phyloP scores from a whole-genome alignment of 192 early-diverging fungal genomes.

The Entomortierella beljakovae region DNA sequence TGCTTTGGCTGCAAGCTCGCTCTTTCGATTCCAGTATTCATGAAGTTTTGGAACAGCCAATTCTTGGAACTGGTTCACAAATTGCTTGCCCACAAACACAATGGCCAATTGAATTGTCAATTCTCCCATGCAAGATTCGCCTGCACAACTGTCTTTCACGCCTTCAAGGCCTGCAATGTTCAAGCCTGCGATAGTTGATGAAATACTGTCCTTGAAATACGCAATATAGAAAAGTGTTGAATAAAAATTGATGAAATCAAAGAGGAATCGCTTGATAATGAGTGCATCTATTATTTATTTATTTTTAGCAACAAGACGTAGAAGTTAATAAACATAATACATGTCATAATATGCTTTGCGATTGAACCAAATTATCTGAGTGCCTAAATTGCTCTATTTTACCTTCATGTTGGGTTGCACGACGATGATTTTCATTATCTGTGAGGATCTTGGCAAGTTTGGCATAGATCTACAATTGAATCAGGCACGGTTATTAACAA shows the following conservation, averaged over 20 bases:
- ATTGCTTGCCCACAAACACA: slow-evolving; percentile 68
- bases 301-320: not conserved
- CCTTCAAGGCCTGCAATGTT: slow-evolving; percentile 11
- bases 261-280: slow-evolving; percentile 67
- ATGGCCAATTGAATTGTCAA: slow-evolving; percentile 69
- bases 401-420: slow-evolving; percentile 58
- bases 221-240: slow-evolving; percentile 68
- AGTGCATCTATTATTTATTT: slow-evolving; percentile 52
- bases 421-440: slow-evolving; percentile 62
- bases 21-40: slow-evolving; percentile 20
- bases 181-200: slow-evolving; percentile 19
- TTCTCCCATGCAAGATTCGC: slow-evolving; percentile 62
- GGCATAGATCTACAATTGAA: slow-evolving; percentile 18
- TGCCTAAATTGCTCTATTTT: not conserved
- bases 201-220: slow-evolving; percentile 52
- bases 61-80: slow-evolving; percentile 59
- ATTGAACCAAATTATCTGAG: not conserved
- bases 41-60: slow-evolving; percentile 57
- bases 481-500: not conserved
- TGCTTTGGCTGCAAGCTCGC: slow-evolving; percentile 43
- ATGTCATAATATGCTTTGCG: not conserved
- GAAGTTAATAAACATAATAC: not conserved
- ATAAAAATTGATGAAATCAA: slow-evolving; percentile 75
- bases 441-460: slow-evolving; percentile 52
- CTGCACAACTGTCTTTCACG: slow-evolving; percentile 34